phyloP scores from a whole-genome alignment of 2,329 filamentous ascomycete genomes.

The Colletotrichum sp. region DNA sequence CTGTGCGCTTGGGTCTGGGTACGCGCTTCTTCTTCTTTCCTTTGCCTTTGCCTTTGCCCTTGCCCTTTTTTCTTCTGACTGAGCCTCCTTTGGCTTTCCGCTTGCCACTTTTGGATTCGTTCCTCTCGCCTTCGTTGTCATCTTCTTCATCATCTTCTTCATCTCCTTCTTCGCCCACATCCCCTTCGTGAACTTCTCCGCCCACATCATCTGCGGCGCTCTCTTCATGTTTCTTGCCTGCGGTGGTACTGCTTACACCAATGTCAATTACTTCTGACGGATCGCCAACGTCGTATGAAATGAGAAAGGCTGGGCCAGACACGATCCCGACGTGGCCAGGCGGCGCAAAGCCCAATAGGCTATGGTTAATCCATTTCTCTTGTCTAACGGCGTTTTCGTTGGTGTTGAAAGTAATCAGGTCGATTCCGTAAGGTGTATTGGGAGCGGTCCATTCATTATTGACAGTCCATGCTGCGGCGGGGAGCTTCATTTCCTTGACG shows the following conservation, averaged over 20 bases:
- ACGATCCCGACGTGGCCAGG: neutral
- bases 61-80: neutral
- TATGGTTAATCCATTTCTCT: neutral
- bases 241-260: accelerated
- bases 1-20: neutral
- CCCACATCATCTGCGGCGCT: accelerated
- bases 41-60: accelerated
- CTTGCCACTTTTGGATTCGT: neutral
- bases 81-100: neutral
- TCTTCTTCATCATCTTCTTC: neutral
- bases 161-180: neutral
- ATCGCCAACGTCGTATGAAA: neutral
- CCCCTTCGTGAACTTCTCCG: accelerated
- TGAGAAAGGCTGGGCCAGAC: neutral
- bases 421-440: neutral
- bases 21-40: neutral
- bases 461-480: accelerated
- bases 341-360: neutral
- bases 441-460: neutral
- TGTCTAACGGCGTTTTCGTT: neutral
- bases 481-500: neutral
- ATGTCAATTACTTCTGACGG: accelerated
- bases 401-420: neutral
- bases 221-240: no score
- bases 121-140: accelerated